Percentiles rank a stretch among this genome's conserved stretches.
These are phyloP conservation scores for Pilobolus umbonatus DNA, from an alignment of 192 early-diverging fungal species.

Conservation along the genomic window DNA sequence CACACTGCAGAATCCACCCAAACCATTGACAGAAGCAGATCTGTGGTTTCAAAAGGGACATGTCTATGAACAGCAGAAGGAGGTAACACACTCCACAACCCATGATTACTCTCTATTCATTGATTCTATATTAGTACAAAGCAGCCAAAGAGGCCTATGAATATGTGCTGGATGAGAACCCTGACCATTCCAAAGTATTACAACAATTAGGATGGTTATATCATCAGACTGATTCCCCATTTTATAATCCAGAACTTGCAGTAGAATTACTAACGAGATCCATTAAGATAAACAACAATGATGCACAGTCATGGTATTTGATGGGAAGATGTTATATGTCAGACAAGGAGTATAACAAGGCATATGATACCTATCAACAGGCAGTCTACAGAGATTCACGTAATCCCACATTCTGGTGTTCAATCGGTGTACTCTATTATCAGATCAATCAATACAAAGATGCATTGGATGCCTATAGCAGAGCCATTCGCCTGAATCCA, in stretches of 20 bases:
- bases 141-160: slow-evolving; percentile 91
- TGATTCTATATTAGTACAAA: slow-evolving; percentile 31
- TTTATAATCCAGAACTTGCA: slow-evolving; percentile 82
- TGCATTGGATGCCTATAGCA: slow-evolving; percentile 95
- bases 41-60: slow-evolving; percentile 99
- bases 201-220: slow-evolving; percentile 98
- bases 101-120: slow-evolving; percentile 34
- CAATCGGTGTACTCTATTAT: slow-evolving; percentile 97
- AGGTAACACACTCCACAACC: too few species aligned
- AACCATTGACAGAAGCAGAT: slow-evolving; percentile 90
- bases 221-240: slow-evolving; percentile 77
- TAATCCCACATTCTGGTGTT: slow-evolving; percentile 98
- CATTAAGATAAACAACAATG: slow-evolving; percentile 74
- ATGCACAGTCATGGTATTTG: slow-evolving; percentile 93
- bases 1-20: slow-evolving; percentile 82
- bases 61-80: slow-evolving; percentile 92
- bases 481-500: slow-evolving; percentile 92
- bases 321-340: slow-evolving; percentile 97
- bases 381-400: slow-evolving; percentile 90
- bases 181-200: slow-evolving; percentile 92
- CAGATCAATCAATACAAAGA: slow-evolving; percentile 94
- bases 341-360: slow-evolving; percentile 90
- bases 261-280: slow-evolving; percentile 79
- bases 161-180: slow-evolving; percentile 81
- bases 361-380: slow-evolving; percentile 97